Percentiles rank a stretch among this genome's conserved stretches.
Conservation (phyloP, 1,284 basidiomycete genomes). For the Tylopilus sp. region DNA sequence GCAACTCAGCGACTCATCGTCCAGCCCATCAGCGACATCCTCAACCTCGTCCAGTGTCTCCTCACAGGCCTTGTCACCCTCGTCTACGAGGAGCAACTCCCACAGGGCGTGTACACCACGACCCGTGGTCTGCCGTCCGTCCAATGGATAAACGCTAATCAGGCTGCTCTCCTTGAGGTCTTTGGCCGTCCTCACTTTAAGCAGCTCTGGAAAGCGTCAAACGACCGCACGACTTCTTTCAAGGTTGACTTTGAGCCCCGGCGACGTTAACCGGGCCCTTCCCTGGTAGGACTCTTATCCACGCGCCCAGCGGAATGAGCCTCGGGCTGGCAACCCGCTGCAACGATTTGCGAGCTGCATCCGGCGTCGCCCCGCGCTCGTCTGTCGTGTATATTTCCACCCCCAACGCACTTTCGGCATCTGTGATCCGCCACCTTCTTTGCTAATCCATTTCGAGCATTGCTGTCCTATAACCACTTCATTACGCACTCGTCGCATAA, state of each 20-base stretch:
- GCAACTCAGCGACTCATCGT: conserved; percentile 75
- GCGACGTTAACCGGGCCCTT: conserved; percentile 29
- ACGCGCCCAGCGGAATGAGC: conserved; percentile 4
- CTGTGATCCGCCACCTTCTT: conserved; percentile 30
- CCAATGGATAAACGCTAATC: conserved; percentile 70
- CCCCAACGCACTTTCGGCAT: conserved; percentile 19
- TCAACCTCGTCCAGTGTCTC: conserved; percentile 75
- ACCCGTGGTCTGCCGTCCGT: conserved; percentile 73
- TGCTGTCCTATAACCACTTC: conserved; percentile 39
- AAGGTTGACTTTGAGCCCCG: conserved; percentile 58
- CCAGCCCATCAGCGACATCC: conserved; percentile 72
- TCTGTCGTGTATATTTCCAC: conserved; percentile 12
- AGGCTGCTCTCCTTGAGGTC: conserved; percentile 61
- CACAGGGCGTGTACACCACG: conserved; percentile 65
- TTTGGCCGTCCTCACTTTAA: conserved; percentile 71
- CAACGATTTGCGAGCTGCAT: conserved; percentile 16
- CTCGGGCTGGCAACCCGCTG: conserved; percentile 24
- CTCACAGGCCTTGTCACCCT: conserved; percentile 77
- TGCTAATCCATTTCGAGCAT: conserved; percentile 24
- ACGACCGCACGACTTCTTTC: conserved; percentile 66
- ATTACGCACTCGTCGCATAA: conserved; percentile 35
- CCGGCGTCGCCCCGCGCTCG: conserved; percentile 16
- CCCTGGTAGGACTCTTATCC: conserved; percentile 8
- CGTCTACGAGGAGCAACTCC: conserved; percentile 68
- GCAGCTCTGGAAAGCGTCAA: conserved; percentile 68